Conservation (phyloP, 352 stramenopile species). For the Phytopythium cucurbitacearum region DNA sequence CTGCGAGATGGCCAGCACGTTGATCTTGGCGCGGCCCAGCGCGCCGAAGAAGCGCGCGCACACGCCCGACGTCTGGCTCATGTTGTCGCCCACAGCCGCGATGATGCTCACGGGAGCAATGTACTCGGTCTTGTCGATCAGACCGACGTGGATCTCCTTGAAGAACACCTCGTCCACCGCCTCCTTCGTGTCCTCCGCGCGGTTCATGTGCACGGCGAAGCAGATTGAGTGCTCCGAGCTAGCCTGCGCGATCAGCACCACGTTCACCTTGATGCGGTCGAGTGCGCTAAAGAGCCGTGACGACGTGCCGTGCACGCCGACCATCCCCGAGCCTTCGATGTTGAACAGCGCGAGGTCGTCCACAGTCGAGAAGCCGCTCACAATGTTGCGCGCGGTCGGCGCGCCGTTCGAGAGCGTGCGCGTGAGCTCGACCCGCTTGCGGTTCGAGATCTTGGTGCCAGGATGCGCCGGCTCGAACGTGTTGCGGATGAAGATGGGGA, state of each 20-base stretch:
- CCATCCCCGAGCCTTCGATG: slow-evolving; percentile 94
- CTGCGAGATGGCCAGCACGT: slow-evolving; percentile 94
- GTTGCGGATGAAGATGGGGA: slow-evolving; percentile 98
- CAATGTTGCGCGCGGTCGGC: slow-evolving; percentile 63
- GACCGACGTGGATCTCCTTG: slow-evolving; percentile 83
- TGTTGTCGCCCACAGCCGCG: slow-evolving; percentile 94
- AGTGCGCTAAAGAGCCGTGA: slow-evolving; percentile 91
- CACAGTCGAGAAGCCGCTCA: slow-evolving; percentile 90
- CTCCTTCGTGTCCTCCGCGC: slow-evolving; percentile 59
- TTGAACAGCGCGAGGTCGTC: slow-evolving; percentile 95
- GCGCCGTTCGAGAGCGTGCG: slow-evolving; percentile 56
- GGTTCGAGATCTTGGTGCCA: slow-evolving; percentile 75
- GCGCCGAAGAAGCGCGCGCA: slow-evolving; percentile 93
- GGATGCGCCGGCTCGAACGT: slow-evolving; percentile 91
- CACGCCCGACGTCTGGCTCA: slow-evolving; percentile 90
- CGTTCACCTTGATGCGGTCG: slow-evolving; percentile 90
- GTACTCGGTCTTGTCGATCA: slow-evolving; percentile 82
- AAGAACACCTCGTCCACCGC: slow-evolving; percentile 84
- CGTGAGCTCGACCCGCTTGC: slow-evolving; percentile 52
- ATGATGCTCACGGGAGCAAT: slow-evolving; percentile 92
- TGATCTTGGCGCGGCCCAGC: slow-evolving; percentile 92
- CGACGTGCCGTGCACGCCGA: slow-evolving; percentile 92
- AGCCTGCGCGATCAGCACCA: slow-evolving; percentile 93
- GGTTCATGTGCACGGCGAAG: slow-evolving; percentile 87
- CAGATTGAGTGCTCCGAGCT: slow-evolving; percentile 95